A percentile compares a stretch with the other conserved stretches of the same genome.
These are phyloP conservation scores for Penicillium lividum DNA, from an alignment of 495 filamentous ascomycete species.

Conservation along the genomic window DNA sequence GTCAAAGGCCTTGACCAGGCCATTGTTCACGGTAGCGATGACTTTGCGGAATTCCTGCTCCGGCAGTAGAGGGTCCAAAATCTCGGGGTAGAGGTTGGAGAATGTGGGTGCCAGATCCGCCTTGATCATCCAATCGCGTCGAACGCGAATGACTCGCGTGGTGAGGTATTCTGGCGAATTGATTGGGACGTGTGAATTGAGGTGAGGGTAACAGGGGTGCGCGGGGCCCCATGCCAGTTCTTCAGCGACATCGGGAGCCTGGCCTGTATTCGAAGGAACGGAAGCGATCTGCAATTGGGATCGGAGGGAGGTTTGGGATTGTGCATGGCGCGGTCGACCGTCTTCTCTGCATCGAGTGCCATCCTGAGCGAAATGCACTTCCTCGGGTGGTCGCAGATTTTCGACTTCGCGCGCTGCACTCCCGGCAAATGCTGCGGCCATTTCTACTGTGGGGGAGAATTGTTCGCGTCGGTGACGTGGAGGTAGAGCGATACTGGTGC, in stretches of 20 bases:
- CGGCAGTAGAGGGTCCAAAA: slow-evolving; percentile 79
- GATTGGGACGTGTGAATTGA: slow-evolving; percentile 86
- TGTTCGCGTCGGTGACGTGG: slow-evolving; percentile 47
- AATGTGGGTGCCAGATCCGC: slow-evolving; percentile 94
- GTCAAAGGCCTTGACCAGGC: slow-evolving; percentile 69
- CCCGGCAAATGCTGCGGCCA: slow-evolving; percentile 43
- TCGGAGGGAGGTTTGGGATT: slow-evolving; percentile 43
- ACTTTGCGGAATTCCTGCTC: slow-evolving; percentile 81
- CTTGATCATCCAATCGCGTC: slow-evolving; percentile 83
- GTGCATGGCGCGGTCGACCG: slow-evolving; percentile 36
- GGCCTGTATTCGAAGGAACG: slow-evolving; percentile 43
- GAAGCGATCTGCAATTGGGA: slow-evolving; percentile 45
- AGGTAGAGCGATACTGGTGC: slow-evolving; percentile 69
- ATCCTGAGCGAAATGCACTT: slow-evolving; percentile 33
- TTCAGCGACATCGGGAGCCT: slow-evolving; percentile 48
- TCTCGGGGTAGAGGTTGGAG: slow-evolving; percentile 93
- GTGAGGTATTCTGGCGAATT: slow-evolving; percentile 68
- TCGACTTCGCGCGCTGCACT: slow-evolving; percentile 32
- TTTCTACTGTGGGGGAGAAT: slow-evolving; percentile 44
- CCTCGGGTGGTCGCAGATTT: slow-evolving; percentile 36
- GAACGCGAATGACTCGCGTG: slow-evolving; percentile 89
- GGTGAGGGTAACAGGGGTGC: slow-evolving; percentile 89
- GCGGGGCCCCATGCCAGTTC: slow-evolving; percentile 76
- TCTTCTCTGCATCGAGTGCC: slow-evolving; percentile 25
- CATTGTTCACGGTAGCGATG: slow-evolving; percentile 73